These are phyloP conservation scores for Neofusicoccum parvum DNA, from an alignment of 2,329 filamentous ascomycete species.

Conservation along the genomic window DNA sequence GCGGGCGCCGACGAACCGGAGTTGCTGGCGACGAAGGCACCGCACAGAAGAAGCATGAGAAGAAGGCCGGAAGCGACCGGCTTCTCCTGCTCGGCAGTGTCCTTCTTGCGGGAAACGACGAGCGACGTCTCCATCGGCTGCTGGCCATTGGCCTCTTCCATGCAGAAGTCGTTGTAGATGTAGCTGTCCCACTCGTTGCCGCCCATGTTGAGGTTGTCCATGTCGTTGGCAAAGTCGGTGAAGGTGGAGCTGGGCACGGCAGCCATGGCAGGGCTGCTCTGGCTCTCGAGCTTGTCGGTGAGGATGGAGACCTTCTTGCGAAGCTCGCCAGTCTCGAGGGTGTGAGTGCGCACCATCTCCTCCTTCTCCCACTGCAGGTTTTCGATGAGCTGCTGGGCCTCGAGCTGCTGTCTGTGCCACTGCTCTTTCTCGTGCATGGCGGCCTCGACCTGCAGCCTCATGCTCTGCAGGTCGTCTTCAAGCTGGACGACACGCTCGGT, in stretches of 20 bases:
- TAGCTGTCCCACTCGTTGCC: slow-evolving; percentile 77
- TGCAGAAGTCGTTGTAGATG: slow-evolving; percentile 71
- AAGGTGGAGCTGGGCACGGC: slow-evolving; percentile 63
- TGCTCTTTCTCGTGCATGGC: slow-evolving; percentile 61
- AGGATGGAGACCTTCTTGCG: slow-evolving; percentile 90
- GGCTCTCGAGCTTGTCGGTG: slow-evolving; percentile 70
- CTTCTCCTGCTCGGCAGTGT: slow-evolving; percentile 45
- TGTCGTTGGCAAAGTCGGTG: slow-evolving; percentile 73
- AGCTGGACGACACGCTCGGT: slow-evolving; percentile 74
- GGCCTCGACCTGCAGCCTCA: slow-evolving; percentile 63
- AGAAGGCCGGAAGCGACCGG: slow-evolving; percentile 79
- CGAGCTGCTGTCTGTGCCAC: slow-evolving; percentile 72
- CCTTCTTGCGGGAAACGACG: slow-evolving; percentile 46
- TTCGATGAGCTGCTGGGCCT: slow-evolving; percentile 74
- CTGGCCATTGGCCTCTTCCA: slow-evolving; percentile 55
- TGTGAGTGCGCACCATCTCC: slow-evolving; percentile 85
- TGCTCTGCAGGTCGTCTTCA: slow-evolving; percentile 72
- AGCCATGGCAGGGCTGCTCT: slow-evolving; percentile 48
- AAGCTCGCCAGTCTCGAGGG: slow-evolving; percentile 85
- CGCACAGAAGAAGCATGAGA: slow-evolving; percentile 94
- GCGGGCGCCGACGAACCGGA: slow-evolving; percentile 68
- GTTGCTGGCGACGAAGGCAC: slow-evolving; percentile 93
- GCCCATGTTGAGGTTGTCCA: slow-evolving; percentile 82
- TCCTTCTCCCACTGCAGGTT: slow-evolving; percentile 83
- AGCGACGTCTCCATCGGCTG: slow-evolving; percentile 43